Percentiles rank a stretch among this genome's conserved stretches.
Conservation (phyloP, 306 rosid species). For the Citrullus colocynthis region DNA sequence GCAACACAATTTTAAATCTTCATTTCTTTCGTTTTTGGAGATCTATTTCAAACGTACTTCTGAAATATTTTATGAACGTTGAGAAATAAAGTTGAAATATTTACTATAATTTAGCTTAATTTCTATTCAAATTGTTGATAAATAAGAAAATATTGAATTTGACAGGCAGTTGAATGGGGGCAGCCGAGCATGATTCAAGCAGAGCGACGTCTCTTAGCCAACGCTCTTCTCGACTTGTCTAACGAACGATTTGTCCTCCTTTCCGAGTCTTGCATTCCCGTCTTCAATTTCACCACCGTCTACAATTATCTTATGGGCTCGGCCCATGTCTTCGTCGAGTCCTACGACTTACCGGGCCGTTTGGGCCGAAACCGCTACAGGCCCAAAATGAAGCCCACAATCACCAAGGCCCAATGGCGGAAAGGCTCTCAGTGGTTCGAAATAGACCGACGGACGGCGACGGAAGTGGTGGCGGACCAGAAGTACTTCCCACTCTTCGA, state of each 20-base stretch:
- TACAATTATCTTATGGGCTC: slow-evolving; percentile 55
- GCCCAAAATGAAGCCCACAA: slow-evolving; percentile 35
- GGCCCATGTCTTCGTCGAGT: slow-evolving; percentile 31
- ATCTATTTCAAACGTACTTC: too few relatives aligned
- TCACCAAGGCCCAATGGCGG: slow-evolving; percentile 47
- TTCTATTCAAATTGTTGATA: too few relatives aligned
- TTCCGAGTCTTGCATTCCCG: slow-evolving; percentile 77
- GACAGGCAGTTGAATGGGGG: slow-evolving; percentile 76
- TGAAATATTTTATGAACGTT: too few relatives aligned
- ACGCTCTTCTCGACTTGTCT: slow-evolving; percentile 68
- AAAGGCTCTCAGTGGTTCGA: slow-evolving; percentile 93
- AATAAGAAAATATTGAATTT: not conserved
- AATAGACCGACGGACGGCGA: slow-evolving; percentile 49
- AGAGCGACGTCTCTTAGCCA: slow-evolving; percentile 64
- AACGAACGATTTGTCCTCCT: slow-evolving; percentile 67
- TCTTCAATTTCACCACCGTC: slow-evolving; percentile 62
- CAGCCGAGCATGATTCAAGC: slow-evolving; percentile 71
- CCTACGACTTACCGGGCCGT: slow-evolving; percentile 41
- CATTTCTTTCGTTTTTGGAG: too few relatives aligned
- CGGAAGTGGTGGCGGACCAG: slow-evolving; percentile 43
- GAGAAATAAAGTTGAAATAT: too few relatives aligned
- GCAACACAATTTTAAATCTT: too few relatives aligned
- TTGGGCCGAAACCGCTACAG: slow-evolving; percentile 64
- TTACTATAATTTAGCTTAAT: too few relatives aligned
- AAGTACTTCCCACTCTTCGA: slow-evolving; percentile 45